Percentiles rank a stretch among this genome's conserved stretches.
Conservation (phyloP, 1,139 yeast genomes). For the Suhomyces ambrosiae region DNA sequence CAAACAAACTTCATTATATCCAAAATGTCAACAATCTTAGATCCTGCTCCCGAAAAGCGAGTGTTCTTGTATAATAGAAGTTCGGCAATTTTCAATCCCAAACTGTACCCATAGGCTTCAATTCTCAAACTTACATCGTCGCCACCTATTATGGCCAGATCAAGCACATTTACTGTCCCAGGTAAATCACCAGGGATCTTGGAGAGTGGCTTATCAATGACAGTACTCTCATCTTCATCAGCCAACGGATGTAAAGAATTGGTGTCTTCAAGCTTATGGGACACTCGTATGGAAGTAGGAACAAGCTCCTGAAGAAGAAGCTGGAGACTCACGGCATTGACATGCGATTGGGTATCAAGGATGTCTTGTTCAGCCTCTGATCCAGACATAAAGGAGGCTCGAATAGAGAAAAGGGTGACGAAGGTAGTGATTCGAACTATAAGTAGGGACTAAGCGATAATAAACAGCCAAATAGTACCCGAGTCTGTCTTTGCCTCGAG, state of each 20-base stretch:
- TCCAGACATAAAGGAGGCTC: no score
- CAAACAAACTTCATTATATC: slow-evolving; percentile 91
- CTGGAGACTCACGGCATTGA: slow-evolving; percentile 55
- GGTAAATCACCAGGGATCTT: slow-evolving; percentile 32
- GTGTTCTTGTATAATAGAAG: slow-evolving; percentile 55
- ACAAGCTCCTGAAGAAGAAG: slow-evolving; percentile 73
- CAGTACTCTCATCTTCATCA: slow-evolving; percentile 11
- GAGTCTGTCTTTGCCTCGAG: no score
- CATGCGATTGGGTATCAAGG: slow-evolving; percentile 30
- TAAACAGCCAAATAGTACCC: no score
- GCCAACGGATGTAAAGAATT: slow-evolving; percentile 6
- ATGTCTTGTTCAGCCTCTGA: no score
- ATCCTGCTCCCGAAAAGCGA: slow-evolving; percentile 5
- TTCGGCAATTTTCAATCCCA: slow-evolving; percentile 77
- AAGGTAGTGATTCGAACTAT: no score
- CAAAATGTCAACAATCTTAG: slow-evolving; percentile 59
- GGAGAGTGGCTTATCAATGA: slow-evolving; percentile 27
- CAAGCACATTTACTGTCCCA: slow-evolving; percentile 46
- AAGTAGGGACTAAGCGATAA: no score
- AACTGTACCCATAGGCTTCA: slow-evolving; percentile 69
- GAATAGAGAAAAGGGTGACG: no score
- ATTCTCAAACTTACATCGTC: slow-evolving; percentile 64
- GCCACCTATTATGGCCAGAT: slow-evolving; percentile 35
- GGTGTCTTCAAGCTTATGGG: slow-evolving; percentile 25
- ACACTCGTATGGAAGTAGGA: slow-evolving; percentile 66